These are phyloP conservation scores for Magnusiomyces paraingens DNA, from an alignment of 1,139 yeast species.

Conservation along the genomic window DNA sequence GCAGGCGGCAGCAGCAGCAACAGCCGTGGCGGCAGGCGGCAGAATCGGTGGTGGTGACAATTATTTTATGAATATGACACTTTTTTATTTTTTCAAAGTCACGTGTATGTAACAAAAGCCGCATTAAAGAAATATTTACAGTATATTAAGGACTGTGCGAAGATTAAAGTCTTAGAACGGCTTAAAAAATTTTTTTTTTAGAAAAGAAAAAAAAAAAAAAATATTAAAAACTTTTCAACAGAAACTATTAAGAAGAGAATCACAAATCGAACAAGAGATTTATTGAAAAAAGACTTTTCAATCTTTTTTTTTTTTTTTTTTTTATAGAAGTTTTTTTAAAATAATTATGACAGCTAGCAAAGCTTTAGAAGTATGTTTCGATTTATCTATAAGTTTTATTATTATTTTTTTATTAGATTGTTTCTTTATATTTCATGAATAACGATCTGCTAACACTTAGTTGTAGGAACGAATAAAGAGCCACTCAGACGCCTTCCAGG, in stretches of 20 bases:
- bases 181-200: background rate
- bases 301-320: background rate
- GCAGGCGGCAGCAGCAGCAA: background rate
- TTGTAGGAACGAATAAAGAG: conserved; percentile 69
- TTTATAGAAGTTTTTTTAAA: background rate
- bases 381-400: background rate
- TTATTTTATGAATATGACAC: background rate
- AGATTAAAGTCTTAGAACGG: background rate
- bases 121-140: no score
- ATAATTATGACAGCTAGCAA: conserved; percentile 22
- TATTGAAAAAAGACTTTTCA: no score
- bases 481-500: conserved; percentile 85
- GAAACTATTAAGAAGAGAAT: background rate
- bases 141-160: no score
- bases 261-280: background rate
- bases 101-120: no score
- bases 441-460: no score
- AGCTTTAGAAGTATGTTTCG: conserved; percentile 24
- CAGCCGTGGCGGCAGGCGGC: background rate
- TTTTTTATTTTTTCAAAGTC: no score
- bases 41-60: background rate
- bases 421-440: conserved; percentile 30
- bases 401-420: background rate
- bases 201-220: conserved; percentile 5
- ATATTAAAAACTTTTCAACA: background rate